Evolutionary conservation across 1,284 basidiomycete genomes (phyloP).

Genomic region (Melampsora americana): DNA sequence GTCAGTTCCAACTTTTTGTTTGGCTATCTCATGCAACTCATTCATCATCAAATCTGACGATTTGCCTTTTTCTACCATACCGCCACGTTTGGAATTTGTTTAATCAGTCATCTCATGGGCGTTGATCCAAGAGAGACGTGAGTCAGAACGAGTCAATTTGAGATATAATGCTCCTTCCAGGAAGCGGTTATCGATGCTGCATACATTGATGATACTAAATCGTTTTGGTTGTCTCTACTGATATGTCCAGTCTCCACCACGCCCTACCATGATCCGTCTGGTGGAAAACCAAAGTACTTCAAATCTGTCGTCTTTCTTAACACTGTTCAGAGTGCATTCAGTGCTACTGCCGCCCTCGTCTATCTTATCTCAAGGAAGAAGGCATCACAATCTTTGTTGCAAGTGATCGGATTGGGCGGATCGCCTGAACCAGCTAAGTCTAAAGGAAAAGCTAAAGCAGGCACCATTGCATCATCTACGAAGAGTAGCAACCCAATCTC

Average conservation of each 20-base stretch:
- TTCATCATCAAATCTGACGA: not conserved
- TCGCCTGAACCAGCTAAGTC: conserved; percentile 47
- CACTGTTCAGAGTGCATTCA: conserved; percentile 77
- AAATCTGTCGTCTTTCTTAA: conserved; percentile 82
- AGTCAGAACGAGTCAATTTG: not conserved
- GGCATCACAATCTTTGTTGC: conserved; percentile 60
- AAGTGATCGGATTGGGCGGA: conserved; percentile 61
- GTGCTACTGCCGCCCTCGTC: conserved; percentile 69
- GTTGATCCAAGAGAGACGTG: conserved; percentile 41
- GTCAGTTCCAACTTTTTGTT: conserved; percentile 10
- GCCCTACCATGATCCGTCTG: conserved; percentile 36
- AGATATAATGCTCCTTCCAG: too few species aligned
- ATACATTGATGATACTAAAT: too few species aligned
- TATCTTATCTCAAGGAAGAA: conserved; percentile 73
- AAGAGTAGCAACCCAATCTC: conserved; percentile 51
- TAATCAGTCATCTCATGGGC: conserved; percentile 35
- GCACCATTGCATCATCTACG: conserved; percentile 31
- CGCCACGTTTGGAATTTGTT: not conserved
- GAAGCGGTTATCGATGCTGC: too few species aligned
- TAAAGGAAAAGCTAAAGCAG: conserved; percentile 35
- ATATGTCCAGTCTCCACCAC: conserved; percentile 22
- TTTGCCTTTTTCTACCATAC: not conserved
- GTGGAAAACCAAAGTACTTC: conserved; percentile 59
- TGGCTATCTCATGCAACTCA: not conserved
- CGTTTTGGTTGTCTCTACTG: not conserved